Base-by-base conservation (phyloP, 441 rosid species). In the Bruguiera hainesii region DNA sequence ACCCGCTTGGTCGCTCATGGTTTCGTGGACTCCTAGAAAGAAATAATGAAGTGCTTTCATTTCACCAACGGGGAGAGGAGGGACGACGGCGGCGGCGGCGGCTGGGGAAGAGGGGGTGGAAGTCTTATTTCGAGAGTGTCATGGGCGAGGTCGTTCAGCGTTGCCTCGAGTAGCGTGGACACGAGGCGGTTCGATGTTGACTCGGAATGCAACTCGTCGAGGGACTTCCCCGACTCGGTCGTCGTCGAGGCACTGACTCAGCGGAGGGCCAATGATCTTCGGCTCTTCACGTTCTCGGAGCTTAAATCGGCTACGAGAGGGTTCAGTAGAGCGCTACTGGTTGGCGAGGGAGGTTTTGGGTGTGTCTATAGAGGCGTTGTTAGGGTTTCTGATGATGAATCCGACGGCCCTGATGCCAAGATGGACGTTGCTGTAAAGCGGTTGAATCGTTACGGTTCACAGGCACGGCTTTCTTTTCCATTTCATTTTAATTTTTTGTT, bases 271-370 rank as follows among this genome's bases (percentile, higher is more conserved):
- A 89, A 88, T 73, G 93, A 91, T 86, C 84, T 95, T 10, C 80
- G 82, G 59, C 83, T 79, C 61, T 93, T 90, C 77, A 66, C 70
- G 53, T 87, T 82, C 66, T 61, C 83, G 2, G 87, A 90, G 58
- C 91, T 93, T 64, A 90, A 80, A 74, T 57, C 75, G 62, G 90
- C 97, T 31, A 93, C 97, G 30, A 76, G 90, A 75, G 90, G 85
- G 68, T 93, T 93, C 70, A 87, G 89, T 50, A 81, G 93, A 4
- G 93, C 84, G 53, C 84, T 90, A 51, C 77, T 90, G 68, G 72
- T 93, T 26, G 98, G 98, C 55, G 98, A 93, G 73, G 98, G 97
- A 35, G 98, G 98, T 8, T 93, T 93, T 33, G 98, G 98, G 46
- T 89, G 92, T 2, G 97, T 93, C 62, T 90, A 86, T 39, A 85